Conservation (phyloP, 179 eudicot species). For the Beta corolliflora region DNA sequence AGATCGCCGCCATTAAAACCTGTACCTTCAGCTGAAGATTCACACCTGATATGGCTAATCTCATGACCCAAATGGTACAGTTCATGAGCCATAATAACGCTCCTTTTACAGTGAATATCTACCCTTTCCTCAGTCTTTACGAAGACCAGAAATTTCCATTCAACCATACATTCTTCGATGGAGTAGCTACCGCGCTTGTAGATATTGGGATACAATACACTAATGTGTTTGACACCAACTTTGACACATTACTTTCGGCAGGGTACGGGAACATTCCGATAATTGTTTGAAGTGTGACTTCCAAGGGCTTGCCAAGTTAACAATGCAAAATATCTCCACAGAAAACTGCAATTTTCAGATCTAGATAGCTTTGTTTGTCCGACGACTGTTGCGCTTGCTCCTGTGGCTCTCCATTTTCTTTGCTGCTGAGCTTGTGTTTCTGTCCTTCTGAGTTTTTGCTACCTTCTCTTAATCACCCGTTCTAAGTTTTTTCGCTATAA, state of each 20-base stretch:
- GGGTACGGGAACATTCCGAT: slow-evolving; percentile 56
- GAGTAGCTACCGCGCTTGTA: slow-evolving; percentile 39
- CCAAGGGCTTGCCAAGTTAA: slow-evolving; percentile 45
- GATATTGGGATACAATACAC: no score
- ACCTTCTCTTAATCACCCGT: no score
- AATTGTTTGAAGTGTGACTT: slow-evolving; percentile 50
- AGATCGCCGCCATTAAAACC: slow-evolving; percentile 52
- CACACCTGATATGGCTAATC: slow-evolving; percentile 50
- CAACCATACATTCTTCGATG: slow-evolving; percentile 82
- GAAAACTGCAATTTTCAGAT: slow-evolving; percentile 47
- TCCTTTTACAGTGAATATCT: slow-evolving; percentile 73
- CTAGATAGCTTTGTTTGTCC: slow-evolving; percentile 44
- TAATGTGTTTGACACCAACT: slow-evolving; percentile 72
- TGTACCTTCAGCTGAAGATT: slow-evolving; percentile 70
- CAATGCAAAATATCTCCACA: slow-evolving; percentile 30
- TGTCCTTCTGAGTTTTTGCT: no score
- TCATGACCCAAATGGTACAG: slow-evolving; percentile 62
- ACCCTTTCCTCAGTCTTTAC: slow-evolving; percentile 75
- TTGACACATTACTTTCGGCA: slow-evolving; percentile 66
- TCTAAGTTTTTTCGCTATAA: no score
- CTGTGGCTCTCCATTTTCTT: slow-evolving; percentile 21
- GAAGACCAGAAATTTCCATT: slow-evolving; percentile 58
- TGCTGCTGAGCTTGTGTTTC: no score
- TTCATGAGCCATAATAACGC: slow-evolving; percentile 62
- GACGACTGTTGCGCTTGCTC: neutral